Conservation (phyloP, 306 rosid species). For the Castanospermum australe region DNA sequence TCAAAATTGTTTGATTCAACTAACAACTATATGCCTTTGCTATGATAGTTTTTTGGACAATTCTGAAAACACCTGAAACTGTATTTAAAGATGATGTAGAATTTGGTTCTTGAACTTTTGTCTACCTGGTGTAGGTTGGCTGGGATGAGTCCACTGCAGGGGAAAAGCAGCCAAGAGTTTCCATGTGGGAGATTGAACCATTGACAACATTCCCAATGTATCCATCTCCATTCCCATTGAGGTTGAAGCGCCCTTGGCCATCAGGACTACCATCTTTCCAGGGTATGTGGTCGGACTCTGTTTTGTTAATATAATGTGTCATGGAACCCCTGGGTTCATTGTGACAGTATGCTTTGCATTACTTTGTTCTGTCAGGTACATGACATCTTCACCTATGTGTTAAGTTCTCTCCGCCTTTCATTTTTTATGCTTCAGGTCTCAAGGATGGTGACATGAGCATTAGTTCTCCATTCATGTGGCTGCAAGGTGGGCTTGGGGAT, state of each 20-base stretch:
- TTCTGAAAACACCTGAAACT: neutral
- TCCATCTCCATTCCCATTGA: slow-evolving; percentile 77
- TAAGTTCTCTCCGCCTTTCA: neutral
- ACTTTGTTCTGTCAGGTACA: no score
- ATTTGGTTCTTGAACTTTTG: slow-evolving; percentile 12
- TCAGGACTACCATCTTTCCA: slow-evolving; percentile 69
- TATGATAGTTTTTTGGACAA: slow-evolving; percentile 26
- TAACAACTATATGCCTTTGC: neutral
- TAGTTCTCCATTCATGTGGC: slow-evolving; percentile 72
- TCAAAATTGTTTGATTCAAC: slow-evolving; percentile 22
- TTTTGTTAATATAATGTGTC: slow-evolving; percentile 8
- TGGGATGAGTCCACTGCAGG: slow-evolving; percentile 98
- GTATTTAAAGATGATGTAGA: neutral
- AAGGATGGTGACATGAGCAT: slow-evolving; percentile 71
- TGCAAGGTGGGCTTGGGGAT: slow-evolving; percentile 70
- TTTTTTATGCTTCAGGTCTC: slow-evolving; percentile 52
- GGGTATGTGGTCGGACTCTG: slow-evolving; percentile 51
- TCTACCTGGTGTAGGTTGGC: slow-evolving; percentile 67
- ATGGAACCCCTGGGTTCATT: neutral
- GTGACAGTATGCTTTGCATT: no score
- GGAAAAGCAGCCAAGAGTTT: slow-evolving; percentile 91
- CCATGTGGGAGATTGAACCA: slow-evolving; percentile 94
- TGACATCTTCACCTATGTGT: neutral
- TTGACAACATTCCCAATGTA: slow-evolving; percentile 91
- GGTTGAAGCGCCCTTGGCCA: slow-evolving; percentile 96